phyloP scores from a whole-genome alignment of 1,284 basidiomycete genomes.

The Gymnopus androsaceus region DNA sequence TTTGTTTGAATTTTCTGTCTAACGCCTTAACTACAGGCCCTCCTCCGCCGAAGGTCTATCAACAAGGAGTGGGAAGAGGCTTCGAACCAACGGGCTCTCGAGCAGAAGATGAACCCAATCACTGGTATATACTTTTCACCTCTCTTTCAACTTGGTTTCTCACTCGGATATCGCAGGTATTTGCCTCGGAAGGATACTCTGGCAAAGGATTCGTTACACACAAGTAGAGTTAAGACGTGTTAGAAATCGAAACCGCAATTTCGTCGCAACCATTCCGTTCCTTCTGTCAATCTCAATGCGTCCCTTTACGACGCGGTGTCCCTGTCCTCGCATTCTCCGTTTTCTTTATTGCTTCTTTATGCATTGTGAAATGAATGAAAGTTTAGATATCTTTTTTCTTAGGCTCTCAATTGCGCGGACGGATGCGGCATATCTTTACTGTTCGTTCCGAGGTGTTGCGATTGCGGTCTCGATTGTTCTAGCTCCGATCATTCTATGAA shows the following conservation, averaged over 20 bases:
- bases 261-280: slow-evolving; percentile 4
- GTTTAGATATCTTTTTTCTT: background rate
- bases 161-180: slow-evolving; percentile 53
- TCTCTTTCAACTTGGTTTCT: background rate
- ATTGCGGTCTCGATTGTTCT: too few species aligned
- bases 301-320: background rate
- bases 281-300: background rate
- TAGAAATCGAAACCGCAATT: slow-evolving; percentile 5
- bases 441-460: too few species aligned
- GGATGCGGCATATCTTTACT: too few species aligned
- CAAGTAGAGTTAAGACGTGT: slow-evolving; percentile 30
- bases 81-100: slow-evolving; percentile 78
- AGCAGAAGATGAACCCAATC: slow-evolving; percentile 89
- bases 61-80: slow-evolving; percentile 95
- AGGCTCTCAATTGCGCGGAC: background rate
- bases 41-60: slow-evolving; percentile 75
- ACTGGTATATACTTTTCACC: slow-evolving; percentile 55
- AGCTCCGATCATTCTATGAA: too few species aligned
- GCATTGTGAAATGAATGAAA: background rate
- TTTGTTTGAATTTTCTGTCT: background rate
- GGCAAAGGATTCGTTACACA: slow-evolving; percentile 76
- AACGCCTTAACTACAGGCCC: background rate
- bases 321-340: background rate
- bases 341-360: background rate
- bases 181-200: slow-evolving; percentile 73